phyloP scores from a whole-genome alignment of 768 basidiomycete species.

The Daedaleopsis sinensis region DNA sequence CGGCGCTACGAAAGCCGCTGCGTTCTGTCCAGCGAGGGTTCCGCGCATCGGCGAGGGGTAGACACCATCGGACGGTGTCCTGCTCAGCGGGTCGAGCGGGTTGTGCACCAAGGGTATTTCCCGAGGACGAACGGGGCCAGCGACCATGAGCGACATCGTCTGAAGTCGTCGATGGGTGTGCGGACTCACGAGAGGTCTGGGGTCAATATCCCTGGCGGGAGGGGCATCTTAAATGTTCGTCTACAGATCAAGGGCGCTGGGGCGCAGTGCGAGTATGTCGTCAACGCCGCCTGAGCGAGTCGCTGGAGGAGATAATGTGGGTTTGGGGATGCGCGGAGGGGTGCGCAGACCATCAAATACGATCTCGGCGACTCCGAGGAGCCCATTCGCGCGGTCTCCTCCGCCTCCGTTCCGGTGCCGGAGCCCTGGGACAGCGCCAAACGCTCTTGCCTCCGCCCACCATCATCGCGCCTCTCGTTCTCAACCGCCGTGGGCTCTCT shows the following conservation, averaged over 20 bases:
- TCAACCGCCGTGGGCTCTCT: conserved; percentile 1
- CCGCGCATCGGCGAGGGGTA: conserved; percentile 27
- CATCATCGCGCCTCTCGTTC: conserved; percentile 1
- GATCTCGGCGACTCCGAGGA: neutral
- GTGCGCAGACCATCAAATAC: conserved; percentile 20
- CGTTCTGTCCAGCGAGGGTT: conserved; percentile 17
- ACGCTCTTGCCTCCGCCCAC: conserved; percentile 13
- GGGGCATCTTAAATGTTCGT: conserved; percentile 22
- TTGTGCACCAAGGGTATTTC: neutral
- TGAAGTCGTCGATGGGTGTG: neutral
- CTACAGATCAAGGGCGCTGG: neutral
- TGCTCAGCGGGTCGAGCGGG: conserved; percentile 8
- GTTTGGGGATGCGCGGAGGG: conserved; percentile 11
- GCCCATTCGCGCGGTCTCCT: conserved; percentile 1
- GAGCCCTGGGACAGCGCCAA: conserved; percentile 4
- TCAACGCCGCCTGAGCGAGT: neutral
- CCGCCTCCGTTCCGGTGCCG: conserved; percentile 5
- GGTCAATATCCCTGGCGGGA: conserved; percentile 28
- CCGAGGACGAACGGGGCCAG: conserved; percentile 12
- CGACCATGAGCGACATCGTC: conserved; percentile 10
- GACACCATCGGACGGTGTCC: conserved; percentile 23
- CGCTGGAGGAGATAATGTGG: neutral
- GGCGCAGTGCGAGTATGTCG: neutral
- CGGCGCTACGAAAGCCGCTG: conserved; percentile 6
- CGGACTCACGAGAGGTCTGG: conserved; percentile 30